Evolutionary conservation across 2,329 filamentous ascomycete species (phyloP).

Genomic region (Fragosphaeria purpurea): DNA sequence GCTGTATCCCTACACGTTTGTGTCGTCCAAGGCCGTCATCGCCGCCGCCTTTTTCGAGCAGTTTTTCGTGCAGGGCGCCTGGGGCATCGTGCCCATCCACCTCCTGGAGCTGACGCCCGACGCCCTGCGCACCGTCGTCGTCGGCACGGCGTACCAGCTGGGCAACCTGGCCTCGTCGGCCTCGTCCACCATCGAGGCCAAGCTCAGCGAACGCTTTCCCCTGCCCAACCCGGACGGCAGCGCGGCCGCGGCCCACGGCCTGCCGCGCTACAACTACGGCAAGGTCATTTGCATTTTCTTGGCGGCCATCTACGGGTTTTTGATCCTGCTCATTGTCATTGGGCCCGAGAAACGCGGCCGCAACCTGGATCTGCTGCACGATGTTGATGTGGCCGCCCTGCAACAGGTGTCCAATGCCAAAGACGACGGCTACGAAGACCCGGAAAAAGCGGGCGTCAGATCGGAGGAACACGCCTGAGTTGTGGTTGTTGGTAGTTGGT

Average conservation of each 20-base stretch:
- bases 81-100: constrained; percentile 61
- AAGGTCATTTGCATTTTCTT: background rate
- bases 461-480: no score
- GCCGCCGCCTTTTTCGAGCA: constrained; percentile 75
- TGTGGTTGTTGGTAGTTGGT: no score
- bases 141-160: constrained; percentile 62
- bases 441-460: no score
- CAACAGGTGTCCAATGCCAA: no score
- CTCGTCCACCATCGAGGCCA: background rate
- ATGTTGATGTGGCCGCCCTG: no score
- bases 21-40: constrained; percentile 51
- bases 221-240: background rate
- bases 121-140: constrained; percentile 60
- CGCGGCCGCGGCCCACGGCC: background rate
- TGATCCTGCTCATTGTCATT: background rate
- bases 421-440: no score
- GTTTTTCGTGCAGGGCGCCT: constrained; percentile 54
- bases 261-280: background rate
- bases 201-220: background rate
- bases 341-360: background rate
- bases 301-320: background rate
- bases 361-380: background rate
- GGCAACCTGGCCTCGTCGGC: constrained; percentile 64
- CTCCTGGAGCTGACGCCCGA: constrained; percentile 63
- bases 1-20: constrained; percentile 75